Percentiles rank a stretch among this genome's conserved stretches.
Conservation (phyloP, 495 filamentous ascomycete species). For the Halenospora varia region DNA sequence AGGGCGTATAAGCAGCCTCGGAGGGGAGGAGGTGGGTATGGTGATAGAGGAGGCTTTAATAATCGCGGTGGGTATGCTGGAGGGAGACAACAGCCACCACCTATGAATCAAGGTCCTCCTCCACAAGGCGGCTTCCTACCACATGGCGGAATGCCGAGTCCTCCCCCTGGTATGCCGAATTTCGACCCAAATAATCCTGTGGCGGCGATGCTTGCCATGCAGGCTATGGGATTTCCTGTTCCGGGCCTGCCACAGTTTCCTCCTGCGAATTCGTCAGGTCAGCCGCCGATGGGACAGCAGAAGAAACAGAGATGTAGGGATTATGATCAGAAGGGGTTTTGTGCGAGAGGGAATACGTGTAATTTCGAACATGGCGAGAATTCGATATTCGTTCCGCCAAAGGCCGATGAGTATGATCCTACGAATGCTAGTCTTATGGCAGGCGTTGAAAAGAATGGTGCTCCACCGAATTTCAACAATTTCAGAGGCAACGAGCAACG, state of each 20-base stretch:
- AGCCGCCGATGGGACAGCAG: slow-evolving; percentile 13
- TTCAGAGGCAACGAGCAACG: slow-evolving; percentile 22
- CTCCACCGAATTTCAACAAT: slow-evolving; percentile 6
- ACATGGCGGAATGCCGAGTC: slow-evolving; percentile 24
- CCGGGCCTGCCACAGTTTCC: slow-evolving; percentile 48
- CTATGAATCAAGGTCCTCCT: slow-evolving; percentile 4
- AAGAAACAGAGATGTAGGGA: slow-evolving; percentile 68
- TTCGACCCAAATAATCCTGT: slow-evolving; percentile 63
- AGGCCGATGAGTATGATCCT: slow-evolving; percentile 81
- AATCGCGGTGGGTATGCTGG: slow-evolving; percentile 19
- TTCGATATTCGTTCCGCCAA: slow-evolving; percentile 46
- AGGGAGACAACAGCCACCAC: slow-evolving; percentile 10
- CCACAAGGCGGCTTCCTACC: slow-evolving; percentile 11
- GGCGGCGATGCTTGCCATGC: slow-evolving; percentile 66
- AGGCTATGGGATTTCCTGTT: slow-evolving; percentile 60
- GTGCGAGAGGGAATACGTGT: slow-evolving; percentile 71
- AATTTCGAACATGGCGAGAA: slow-evolving; percentile 77
- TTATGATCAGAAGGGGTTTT: slow-evolving; percentile 87
- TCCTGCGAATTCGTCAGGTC: neutral
- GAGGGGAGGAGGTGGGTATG: slow-evolving; percentile 53
- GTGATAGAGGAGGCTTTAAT: slow-evolving; percentile 24
- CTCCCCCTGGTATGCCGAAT: slow-evolving; percentile 27
- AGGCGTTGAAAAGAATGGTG: slow-evolving; percentile 11
- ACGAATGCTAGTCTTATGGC: slow-evolving; percentile 53
- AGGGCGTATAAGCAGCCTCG: slow-evolving; percentile 71